Base-by-base conservation (phyloP, 1,139 yeast species). In the Arxiozyma bovina region DNA sequence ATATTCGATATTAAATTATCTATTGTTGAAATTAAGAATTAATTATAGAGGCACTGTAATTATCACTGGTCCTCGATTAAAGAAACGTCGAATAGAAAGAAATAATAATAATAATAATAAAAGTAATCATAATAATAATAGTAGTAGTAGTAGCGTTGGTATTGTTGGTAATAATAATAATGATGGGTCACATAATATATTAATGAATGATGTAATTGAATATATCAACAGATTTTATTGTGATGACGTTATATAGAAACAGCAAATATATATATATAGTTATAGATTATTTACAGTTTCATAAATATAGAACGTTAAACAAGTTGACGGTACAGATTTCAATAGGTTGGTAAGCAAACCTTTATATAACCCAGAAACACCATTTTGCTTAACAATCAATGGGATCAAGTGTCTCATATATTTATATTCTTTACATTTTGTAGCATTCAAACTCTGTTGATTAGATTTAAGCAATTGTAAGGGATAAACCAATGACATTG, bases 391-490 rank as follows among this genome's bases (percentile, higher is more conserved):
- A 70, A 78, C 79, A 1, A 78, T 71, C 7, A 62, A 61, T 25
- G 52, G 50, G 4, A 73, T 57, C 30, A 72, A 55, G 12, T 55
- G 61, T 61, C 55, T 69, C 64, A 56, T 77, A 73, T 65, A 86
- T 87, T 54, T 86, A 71, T 74, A 54, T 54, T 62, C 44, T 49
- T 57, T 55, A 2, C 23, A 15, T 20, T 23, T 21, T 50, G 59
- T 52, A 51, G 60, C 65, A 23, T 66, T 73, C 55, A 76, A 74
- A 56, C 79, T 78, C 67, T 91, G 99, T 56, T 91, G 70, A 59
- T 96, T 77, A 0, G 96, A 78, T 58, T 90, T 77, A 1, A 93
- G 71, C 42, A 91, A 85, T 66, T 93, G 99, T 51, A 87, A 77
- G 0, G 99, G 99, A 64, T 93, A 93, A 70, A 88, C 78, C 0